These are phyloP conservation scores for Gaultheria prostrata DNA, from an alignment of 148 eudicot species.

Conservation along the genomic window DNA sequence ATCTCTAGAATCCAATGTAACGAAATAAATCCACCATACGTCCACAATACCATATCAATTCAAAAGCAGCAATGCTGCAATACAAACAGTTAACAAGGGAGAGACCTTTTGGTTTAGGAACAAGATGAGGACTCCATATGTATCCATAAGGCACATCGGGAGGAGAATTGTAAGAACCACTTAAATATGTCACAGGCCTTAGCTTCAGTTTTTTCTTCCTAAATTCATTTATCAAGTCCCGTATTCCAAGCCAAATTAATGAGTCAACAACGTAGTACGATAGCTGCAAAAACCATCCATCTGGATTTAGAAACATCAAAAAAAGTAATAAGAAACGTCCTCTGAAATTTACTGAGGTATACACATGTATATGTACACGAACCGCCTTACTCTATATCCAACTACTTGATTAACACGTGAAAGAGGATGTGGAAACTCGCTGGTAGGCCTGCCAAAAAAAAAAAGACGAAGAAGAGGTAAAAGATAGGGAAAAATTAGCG, in stretches of 20 bases:
- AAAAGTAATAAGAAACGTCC: neutral
- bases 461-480: neutral
- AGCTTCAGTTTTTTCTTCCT: conserved; percentile 83
- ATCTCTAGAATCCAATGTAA: neutral
- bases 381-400: conserved; percentile 55
- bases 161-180: conserved; percentile 56
- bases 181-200: conserved; percentile 76
- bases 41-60: neutral
- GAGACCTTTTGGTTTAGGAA: conserved; percentile 87
- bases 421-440: conserved; percentile 82
- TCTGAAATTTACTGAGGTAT: neutral
- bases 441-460: conserved; percentile 58
- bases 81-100: neutral
- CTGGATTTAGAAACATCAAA: conserved; percentile 11
- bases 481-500: neutral
- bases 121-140: conserved; percentile 95
- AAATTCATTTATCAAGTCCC: conserved; percentile 81
- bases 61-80: neutral
- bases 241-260: conserved; percentile 85
- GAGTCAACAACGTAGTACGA: conserved; percentile 88
- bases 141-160: conserved; percentile 77
- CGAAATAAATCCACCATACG: neutral
- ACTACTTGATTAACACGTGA: conserved; percentile 69
- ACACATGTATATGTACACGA: neutral
- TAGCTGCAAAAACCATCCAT: conserved; percentile 48